Evolutionary conservation across 208 protist species (phyloP).

Genomic region (Ichthyophonus hoferi): DNA sequence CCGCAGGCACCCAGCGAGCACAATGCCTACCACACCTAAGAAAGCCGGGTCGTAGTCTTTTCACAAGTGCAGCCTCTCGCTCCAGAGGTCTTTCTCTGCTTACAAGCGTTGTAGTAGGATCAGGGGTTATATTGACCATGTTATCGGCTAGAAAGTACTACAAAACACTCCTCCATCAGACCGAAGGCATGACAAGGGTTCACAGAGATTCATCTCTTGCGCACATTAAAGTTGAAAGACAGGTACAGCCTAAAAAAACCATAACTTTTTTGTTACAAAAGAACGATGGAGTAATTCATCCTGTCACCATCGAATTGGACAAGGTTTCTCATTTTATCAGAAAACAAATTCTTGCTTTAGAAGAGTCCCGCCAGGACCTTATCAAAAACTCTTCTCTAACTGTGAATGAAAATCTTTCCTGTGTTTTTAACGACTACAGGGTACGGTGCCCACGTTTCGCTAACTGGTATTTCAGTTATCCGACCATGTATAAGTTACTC

Average conservation of each 20-base stretch:
- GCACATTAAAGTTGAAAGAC: background rate
- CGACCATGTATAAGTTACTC: constrained; percentile 14
- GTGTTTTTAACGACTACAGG: background rate
- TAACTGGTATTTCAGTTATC: constrained; percentile 8
- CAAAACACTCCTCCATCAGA: background rate
- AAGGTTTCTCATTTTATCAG: background rate
- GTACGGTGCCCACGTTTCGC: background rate
- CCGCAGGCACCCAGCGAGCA: too few species aligned
- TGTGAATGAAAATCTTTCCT: background rate
- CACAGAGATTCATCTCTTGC: background rate
- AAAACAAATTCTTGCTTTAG: background rate
- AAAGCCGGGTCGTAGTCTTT: too few species aligned
- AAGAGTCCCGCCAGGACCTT: background rate
- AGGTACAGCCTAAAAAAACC: background rate
- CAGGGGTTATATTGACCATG: background rate
- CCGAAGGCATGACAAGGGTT: background rate
- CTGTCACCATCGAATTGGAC: background rate
- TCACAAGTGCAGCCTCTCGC: too few species aligned
- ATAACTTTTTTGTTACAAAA: background rate
- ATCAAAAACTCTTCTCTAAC: background rate
- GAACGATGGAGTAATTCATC: background rate
- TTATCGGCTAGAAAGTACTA: background rate
- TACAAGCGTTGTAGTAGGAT: background rate
- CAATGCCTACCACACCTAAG: too few species aligned
- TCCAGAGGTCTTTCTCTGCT: background rate